Conservation (phyloP, 176 grass and related monocot genomes). For the Oryza punctata region DNA sequence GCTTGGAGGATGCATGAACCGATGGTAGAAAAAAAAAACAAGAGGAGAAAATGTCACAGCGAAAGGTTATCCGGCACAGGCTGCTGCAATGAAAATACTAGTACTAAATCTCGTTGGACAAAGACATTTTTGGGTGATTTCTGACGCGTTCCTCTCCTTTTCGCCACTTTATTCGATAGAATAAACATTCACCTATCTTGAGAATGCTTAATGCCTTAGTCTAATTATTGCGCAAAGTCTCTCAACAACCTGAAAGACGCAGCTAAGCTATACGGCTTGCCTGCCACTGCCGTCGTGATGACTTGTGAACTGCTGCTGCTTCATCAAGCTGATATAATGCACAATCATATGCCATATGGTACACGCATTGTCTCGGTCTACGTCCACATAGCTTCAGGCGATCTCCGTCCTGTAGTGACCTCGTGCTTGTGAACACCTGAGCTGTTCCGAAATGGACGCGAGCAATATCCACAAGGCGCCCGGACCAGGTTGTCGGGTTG, state of each 20-base stretch:
- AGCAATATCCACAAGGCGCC: not conserved
- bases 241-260: not conserved
- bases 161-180: not conserved
- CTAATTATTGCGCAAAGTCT: not conserved
- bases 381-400: slow-evolving; percentile 15
- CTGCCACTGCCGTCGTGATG: too few relatives aligned
- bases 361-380: not conserved
- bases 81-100: too few relatives aligned
- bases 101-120: not conserved
- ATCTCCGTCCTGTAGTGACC: slow-evolving; percentile 23
- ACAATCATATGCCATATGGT: not conserved
- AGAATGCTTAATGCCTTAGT: not conserved
- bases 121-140: not conserved
- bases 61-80: not conserved
- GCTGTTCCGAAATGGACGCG: slow-evolving; percentile 3
- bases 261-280: not conserved
- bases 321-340: too few relatives aligned
- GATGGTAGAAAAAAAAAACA: slow-evolving; percentile 1
- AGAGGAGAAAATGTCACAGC: not conserved
- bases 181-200: not conserved
- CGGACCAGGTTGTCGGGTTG: slow-evolving; percentile 10
- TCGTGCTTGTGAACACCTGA: slow-evolving; percentile 9
- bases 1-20: slow-evolving; percentile 18
- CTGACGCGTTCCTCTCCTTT: slow-evolving; percentile 1
- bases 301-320: not conserved